phyloP scores from a whole-genome alignment of 768 basidiomycete genomes.

The Podaxis sp. region DNA sequence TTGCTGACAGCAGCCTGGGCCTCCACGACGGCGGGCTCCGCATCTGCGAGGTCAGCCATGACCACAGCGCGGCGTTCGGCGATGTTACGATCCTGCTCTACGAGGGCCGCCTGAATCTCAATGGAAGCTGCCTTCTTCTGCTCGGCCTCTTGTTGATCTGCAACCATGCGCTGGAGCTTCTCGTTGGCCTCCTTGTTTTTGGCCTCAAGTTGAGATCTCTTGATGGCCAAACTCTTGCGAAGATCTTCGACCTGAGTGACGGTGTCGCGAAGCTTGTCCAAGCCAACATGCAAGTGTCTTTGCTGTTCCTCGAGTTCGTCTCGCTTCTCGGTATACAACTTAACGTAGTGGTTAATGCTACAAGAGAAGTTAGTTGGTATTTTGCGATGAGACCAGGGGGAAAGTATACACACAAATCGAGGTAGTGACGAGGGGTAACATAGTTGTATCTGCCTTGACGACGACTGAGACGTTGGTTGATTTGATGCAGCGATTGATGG shows the following conservation, averaged over 20 bases:
- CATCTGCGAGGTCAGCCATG: slow-evolving; percentile 93
- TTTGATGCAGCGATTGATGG: slow-evolving; percentile 84
- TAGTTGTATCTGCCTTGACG: slow-evolving; percentile 96
- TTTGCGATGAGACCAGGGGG: slow-evolving; percentile 11
- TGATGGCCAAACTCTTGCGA: slow-evolving; percentile 90
- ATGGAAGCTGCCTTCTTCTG: slow-evolving; percentile 97
- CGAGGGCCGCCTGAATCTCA: slow-evolving; percentile 90
- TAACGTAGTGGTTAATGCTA: slow-evolving; percentile 97
- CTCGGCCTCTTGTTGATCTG: slow-evolving; percentile 98
- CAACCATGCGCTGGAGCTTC: slow-evolving; percentile 96
- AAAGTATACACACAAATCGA: slow-evolving; percentile 83
- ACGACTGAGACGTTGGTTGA: slow-evolving; percentile 86
- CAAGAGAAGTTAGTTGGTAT: slow-evolving; percentile 10
- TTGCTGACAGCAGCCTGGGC: slow-evolving; percentile 96
- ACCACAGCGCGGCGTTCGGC: slow-evolving; percentile 86
- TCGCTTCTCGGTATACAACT: slow-evolving; percentile 92
- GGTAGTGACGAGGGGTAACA: slow-evolving; percentile 95
- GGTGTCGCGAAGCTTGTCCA: slow-evolving; percentile 94
- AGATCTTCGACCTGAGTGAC: slow-evolving; percentile 97
- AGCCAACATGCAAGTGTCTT: slow-evolving; percentile 94
- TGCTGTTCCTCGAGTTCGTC: slow-evolving; percentile 99
- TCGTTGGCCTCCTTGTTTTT: slow-evolving; percentile 96
- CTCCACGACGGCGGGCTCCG: slow-evolving; percentile 94
- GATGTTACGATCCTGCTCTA: slow-evolving; percentile 87
- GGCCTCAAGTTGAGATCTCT: slow-evolving; percentile 87